These are phyloP conservation scores for Sarocladium strictum DNA, from an alignment of 2,329 filamentous ascomycete species.

Conservation along the genomic window DNA sequence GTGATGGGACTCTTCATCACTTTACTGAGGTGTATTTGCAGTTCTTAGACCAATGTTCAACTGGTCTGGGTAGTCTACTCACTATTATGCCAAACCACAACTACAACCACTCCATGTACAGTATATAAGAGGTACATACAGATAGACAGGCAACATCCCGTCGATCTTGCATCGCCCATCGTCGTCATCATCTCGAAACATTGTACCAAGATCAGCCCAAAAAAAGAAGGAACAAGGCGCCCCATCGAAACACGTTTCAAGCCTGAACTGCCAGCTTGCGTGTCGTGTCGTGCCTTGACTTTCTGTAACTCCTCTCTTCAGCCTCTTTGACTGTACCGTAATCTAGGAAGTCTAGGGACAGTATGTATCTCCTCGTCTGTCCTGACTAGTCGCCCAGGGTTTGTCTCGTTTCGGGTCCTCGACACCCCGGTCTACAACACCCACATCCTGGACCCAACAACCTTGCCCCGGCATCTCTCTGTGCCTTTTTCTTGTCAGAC, in stretches of 20 bases:
- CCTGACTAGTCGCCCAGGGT: neutral
- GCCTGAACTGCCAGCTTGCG: neutral
- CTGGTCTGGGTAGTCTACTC: too few species aligned
- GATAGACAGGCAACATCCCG: neutral
- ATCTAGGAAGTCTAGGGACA: too few species aligned
- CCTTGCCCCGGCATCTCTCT: neutral
- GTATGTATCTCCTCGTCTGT: neutral
- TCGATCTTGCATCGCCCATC: neutral
- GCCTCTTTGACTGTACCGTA: too few species aligned
- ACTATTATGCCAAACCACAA: too few species aligned
- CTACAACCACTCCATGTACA: too few species aligned
- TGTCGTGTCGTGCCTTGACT: too few species aligned
- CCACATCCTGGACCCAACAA: neutral
- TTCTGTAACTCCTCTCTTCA: too few species aligned
- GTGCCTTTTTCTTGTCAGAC: neutral
- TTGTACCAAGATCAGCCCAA: slow-evolving; percentile 5
- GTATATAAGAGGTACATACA: too few species aligned
- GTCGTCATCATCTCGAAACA: slow-evolving; percentile 9
- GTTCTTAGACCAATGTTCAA: too few species aligned
- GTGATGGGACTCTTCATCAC: too few species aligned
- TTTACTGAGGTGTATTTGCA: too few species aligned
- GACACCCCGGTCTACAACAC: neutral
- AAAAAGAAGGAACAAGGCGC: neutral
- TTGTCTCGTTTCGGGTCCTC: neutral
- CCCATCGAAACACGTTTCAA: slow-evolving; percentile 9